Evolutionary conservation across 1,139 yeast species (phyloP).

Genomic region (Waltiozyma sp.): DNA sequence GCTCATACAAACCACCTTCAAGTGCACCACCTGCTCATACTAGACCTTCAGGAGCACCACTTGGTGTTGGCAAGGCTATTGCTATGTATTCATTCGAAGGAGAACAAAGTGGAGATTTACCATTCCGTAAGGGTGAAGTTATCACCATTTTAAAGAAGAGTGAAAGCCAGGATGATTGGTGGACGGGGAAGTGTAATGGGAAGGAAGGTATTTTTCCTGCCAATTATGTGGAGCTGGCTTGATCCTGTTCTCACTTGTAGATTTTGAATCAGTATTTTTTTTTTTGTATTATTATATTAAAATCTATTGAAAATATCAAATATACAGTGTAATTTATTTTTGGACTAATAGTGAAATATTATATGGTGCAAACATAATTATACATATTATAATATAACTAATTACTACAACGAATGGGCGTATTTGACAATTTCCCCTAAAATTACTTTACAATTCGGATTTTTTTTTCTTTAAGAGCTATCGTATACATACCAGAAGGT

Average conservation of each 20-base stretch:
- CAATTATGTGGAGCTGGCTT: constrained; percentile 81
- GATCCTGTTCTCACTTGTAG: constrained; percentile 10
- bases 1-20: constrained; percentile 22
- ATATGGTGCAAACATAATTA: no score
- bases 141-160: constrained; percentile 78
- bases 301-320: no score
- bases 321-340: no score
- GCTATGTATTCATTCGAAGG: constrained; percentile 85
- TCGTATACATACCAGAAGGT: no score
- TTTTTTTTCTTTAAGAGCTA: no score
- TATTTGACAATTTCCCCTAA: no score
- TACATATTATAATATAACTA: no score
- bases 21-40: constrained; percentile 17
- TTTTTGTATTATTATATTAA: no score
- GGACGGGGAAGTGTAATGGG: constrained; percentile 89
- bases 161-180: constrained; percentile 91
- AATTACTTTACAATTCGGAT: no score
- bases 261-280: no score
- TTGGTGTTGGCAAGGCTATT: constrained; percentile 49
- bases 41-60: constrained; percentile 28
- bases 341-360: no score
- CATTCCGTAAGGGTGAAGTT: constrained; percentile 93
- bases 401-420: no score
- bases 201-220: constrained; percentile 93
- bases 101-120: constrained; percentile 82